Evolutionary conservation across 148 eudicot species (phyloP), one percentile per base, ranked within the genome.

Genomic region (Suaeda aralocaspica): DNA sequence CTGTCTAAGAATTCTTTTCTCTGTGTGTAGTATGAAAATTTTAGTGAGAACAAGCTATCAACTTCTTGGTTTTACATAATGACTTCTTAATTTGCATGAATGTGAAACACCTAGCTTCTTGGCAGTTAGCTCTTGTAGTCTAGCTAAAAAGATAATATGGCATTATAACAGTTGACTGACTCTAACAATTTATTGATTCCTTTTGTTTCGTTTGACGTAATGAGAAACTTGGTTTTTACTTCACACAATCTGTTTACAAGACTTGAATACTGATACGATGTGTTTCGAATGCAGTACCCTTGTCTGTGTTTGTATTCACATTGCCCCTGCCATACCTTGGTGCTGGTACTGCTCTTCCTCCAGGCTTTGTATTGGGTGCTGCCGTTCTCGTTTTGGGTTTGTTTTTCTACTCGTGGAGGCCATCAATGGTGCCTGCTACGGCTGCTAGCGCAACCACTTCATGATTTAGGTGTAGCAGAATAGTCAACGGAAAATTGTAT

Each of bases 301-400:
- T 93, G 72, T 82, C 96, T 11, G 90, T 93, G 44, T 87, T 81
- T 74, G 19, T 90, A 59, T 93, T 93, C 81, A 93, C 98, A 5
- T 76, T 93, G 67, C 96, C 98, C 19, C 82, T 93, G 42, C 98
- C 98, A 9, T 93, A 93, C 74, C 81, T 90, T 29, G 98, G 96
- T 22, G 84, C 83, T 24, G 92, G 92, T 41, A 84, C 95, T 6
- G 78, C 92, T 72, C 96, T 88, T 14, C 96, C 98, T 21, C 86
- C 92, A 21, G 96, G 96, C 16, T 90, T 93, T 71, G 77, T 88
- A 59, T 87, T 82, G 6, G 98, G 98, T 9, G 92, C 81, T 9
- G 64, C 71, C 28, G 62, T 90, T 73, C 98, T 93, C 55, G 80
- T 88, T 9, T 44, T 76, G 61, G 98, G 98, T 45, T 82, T 93